phyloP scores from a whole-genome alignment of 2,329 filamentous ascomycete species.

The Talaromyces islandicus region DNA sequence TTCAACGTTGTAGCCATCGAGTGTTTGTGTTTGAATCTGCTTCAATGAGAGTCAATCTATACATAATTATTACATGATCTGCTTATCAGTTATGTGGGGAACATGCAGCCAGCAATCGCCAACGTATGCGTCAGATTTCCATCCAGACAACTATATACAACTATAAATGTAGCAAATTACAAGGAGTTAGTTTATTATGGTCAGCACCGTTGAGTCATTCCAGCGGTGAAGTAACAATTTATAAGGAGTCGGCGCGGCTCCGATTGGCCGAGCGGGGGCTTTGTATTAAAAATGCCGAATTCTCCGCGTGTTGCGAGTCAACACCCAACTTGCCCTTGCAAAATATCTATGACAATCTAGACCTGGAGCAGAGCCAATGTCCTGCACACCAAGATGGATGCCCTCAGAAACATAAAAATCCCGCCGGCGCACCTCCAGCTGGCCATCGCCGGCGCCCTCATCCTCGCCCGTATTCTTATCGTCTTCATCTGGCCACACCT shows the following conservation, averaged over 20 bases:
- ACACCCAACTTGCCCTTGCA: not conserved
- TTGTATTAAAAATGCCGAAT: not conserved
- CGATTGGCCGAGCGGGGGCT: not conserved
- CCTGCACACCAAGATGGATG: not conserved
- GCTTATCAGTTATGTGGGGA: not conserved
- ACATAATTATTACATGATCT: too few species aligned
- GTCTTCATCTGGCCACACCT: constrained; percentile 1
- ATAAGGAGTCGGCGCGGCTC: not conserved
- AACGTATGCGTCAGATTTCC: too few species aligned
- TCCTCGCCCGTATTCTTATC: constrained; percentile 2
- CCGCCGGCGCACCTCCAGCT: not conserved
- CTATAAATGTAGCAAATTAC: too few species aligned
- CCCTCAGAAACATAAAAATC: not conserved
- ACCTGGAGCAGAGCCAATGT: not conserved
- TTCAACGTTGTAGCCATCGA: not conserved
- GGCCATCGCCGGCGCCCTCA: not conserved
- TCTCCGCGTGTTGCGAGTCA: not conserved
- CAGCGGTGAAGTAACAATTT: not conserved
- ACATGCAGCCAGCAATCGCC: not conserved
- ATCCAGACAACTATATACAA: too few species aligned
- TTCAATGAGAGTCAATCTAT: not conserved
- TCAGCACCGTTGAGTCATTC: not conserved
- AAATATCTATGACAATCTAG: not conserved
- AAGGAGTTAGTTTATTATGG: not conserved
- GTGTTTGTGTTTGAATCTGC: not conserved